These are phyloP conservation scores for Onygena corvina DNA, from an alignment of 2,329 filamentous ascomycete genomes.

Conservation along the genomic window DNA sequence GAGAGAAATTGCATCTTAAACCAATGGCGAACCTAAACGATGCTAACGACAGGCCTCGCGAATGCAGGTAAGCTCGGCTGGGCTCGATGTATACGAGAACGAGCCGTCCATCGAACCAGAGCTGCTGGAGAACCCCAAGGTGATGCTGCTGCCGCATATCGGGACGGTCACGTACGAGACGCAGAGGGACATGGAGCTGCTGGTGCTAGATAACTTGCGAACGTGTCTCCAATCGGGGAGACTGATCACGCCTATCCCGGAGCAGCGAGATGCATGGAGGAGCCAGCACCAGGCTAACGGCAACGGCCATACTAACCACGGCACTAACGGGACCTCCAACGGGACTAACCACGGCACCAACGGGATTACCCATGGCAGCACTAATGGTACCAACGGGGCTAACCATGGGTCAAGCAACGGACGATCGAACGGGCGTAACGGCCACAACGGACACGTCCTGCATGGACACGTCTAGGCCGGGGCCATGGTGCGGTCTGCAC, in stretches of 20 bases:
- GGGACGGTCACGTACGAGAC: slow-evolving; percentile 50
- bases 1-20: slow-evolving; percentile 1
- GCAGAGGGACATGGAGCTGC: slow-evolving; percentile 49
- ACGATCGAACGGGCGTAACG: slow-evolving; percentile 1
- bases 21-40: background rate
- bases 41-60: background rate
- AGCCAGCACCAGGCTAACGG: background rate
- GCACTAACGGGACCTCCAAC: background rate
- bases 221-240: slow-evolving; percentile 45
- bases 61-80: slow-evolving; percentile 31
- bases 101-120: slow-evolving; percentile 39
- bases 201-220: slow-evolving; percentile 48
- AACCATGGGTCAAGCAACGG: background rate
- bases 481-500: background rate
- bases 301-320: no score
- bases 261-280: slow-evolving; percentile 39
- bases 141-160: slow-evolving; percentile 49
- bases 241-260: slow-evolving; percentile 49
- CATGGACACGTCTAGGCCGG: slow-evolving; percentile 2
- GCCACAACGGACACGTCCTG: slow-evolving; percentile 4
- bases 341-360: background rate
- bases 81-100: slow-evolving; percentile 38
- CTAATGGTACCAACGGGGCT: background rate
- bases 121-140: slow-evolving; percentile 32
- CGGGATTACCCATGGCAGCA: background rate